Conservation (phyloP, 768 basidiomycete genomes). For the Boletus sp. region DNA sequence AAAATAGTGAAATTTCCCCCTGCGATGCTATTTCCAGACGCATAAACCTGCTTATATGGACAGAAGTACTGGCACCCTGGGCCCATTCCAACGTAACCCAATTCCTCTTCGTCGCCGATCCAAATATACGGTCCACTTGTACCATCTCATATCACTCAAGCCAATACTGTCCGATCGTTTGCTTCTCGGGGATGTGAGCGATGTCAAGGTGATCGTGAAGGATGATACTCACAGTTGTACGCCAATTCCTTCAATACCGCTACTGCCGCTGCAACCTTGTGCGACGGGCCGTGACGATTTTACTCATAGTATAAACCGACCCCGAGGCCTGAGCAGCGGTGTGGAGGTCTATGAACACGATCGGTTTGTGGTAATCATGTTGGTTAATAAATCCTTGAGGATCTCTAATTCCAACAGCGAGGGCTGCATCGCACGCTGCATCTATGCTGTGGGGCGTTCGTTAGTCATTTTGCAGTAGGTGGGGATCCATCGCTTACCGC, state of each 20-base stretch:
- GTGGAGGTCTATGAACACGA: background rate
- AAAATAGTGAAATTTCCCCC: background rate
- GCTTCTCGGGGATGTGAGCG: background rate
- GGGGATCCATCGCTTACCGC: background rate
- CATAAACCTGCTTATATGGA: background rate
- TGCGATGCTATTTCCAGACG: no score
- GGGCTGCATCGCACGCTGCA: background rate
- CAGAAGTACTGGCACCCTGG: background rate
- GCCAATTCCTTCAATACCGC: no score
- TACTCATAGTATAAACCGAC: fast-evolving
- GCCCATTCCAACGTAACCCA: background rate
- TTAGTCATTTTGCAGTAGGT: background rate
- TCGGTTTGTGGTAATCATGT: background rate
- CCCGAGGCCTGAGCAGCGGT: background rate
- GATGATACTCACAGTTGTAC: background rate
- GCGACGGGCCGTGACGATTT: background rate
- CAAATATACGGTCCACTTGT: background rate
- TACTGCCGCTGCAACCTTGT: background rate
- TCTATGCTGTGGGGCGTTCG: background rate
- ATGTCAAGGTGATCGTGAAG: background rate
- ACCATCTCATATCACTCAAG: background rate
- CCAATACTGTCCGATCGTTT: background rate
- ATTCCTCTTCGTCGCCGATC: background rate
- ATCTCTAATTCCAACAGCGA: background rate
- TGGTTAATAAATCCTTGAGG: background rate